Conservation (phyloP, 139 green algal species). For the Asterochloris sp. region DNA sequence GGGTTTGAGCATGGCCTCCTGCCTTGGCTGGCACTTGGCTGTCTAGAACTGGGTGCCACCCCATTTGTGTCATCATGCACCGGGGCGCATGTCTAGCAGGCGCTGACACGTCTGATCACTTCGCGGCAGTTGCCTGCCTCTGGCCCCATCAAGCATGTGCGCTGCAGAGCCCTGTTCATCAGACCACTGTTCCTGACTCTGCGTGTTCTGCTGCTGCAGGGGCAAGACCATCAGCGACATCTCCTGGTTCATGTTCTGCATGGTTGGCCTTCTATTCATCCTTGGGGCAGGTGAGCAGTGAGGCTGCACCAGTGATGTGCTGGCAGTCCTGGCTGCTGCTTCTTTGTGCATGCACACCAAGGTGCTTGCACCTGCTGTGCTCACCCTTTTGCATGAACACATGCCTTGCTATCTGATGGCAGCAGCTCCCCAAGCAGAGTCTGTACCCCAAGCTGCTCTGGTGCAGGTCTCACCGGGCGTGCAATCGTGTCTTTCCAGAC, state of each 20-base stretch:
- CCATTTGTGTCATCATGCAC: too few species aligned
- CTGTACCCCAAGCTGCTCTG: background rate
- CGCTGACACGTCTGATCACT: too few species aligned
- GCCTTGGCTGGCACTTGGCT: too few species aligned
- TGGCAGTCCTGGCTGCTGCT: background rate
- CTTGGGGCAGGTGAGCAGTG: slow-evolving; percentile 38
- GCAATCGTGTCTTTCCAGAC: slow-evolving; percentile 27
- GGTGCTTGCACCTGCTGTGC: background rate
- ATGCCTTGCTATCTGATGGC: background rate
- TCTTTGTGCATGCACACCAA: background rate
- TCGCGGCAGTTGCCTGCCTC: too few species aligned
- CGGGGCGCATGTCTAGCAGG: too few species aligned
- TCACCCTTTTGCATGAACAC: background rate
- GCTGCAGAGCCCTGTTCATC: too few species aligned
- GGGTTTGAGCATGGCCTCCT: too few species aligned
- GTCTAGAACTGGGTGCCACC: too few species aligned
- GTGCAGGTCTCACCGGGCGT: slow-evolving; percentile 29
- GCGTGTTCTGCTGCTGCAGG: slow-evolving; percentile 17
- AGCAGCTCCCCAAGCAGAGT: background rate
- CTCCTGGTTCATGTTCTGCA: slow-evolving; percentile 51
- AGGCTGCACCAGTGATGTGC: background rate
- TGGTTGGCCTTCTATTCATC: slow-evolving; percentile 41
- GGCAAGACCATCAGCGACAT: slow-evolving; percentile 44
- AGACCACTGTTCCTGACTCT: background rate
- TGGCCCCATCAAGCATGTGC: too few species aligned